phyloP scores from a whole-genome alignment of 2,329 filamentous ascomycete genomes.

The Fusarium sp. region DNA sequence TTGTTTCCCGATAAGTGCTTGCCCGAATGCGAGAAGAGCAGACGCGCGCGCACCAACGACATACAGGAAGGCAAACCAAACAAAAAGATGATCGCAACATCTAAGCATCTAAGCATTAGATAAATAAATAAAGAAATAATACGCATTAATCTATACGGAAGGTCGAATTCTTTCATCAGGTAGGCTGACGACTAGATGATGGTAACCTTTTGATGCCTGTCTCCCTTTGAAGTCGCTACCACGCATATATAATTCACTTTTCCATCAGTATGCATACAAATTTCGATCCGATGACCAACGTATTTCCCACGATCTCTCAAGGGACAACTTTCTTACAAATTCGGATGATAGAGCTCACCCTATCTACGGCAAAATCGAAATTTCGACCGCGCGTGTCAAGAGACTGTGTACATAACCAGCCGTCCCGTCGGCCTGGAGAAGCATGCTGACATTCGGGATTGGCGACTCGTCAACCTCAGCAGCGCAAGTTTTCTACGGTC shows the following conservation, averaged over 20 bases:
- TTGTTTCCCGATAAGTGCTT: neutral
- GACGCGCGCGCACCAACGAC: neutral
- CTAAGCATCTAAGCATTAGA: neutral
- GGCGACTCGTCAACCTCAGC: neutral
- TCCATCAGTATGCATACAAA: neutral
- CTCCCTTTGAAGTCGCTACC: neutral
- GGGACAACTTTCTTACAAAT: too few species aligned
- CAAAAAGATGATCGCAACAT: neutral
- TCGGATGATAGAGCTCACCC: rapidly evolving
- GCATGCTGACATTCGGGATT: neutral
- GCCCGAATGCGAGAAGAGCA: neutral
- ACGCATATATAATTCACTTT: neutral
- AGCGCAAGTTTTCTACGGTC: neutral
- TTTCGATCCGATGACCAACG: rapidly evolving
- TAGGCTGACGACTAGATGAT: neutral
- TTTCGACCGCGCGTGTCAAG: neutral
- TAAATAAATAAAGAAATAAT: neutral
- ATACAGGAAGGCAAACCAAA: neutral
- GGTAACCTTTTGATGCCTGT: neutral
- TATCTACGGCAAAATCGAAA: too few species aligned
- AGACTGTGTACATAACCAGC: too few species aligned
- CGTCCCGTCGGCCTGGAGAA: neutral
- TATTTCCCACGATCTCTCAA: neutral
- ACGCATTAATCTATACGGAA: rapidly evolving
- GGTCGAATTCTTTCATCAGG: neutral